phyloP scores from a whole-genome alignment of 768 basidiomycete species.

The Pisolithus orientalis region DNA sequence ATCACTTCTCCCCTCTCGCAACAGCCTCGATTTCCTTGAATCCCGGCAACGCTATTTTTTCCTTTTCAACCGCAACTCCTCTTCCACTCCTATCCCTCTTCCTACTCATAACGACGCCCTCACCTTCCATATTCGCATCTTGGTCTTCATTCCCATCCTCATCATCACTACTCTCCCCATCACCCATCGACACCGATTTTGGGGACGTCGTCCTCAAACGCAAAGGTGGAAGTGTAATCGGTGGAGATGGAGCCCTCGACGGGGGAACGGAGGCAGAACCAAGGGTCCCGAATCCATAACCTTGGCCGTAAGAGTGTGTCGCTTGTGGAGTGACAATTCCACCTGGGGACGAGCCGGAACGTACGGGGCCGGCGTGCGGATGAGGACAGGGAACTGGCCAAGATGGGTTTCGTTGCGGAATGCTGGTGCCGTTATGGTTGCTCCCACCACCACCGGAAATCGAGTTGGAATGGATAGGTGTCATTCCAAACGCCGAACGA shows the following conservation, averaged over 20 bases:
- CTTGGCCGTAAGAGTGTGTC: no score
- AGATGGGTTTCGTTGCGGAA: constrained; percentile 32
- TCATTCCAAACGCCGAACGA: constrained; percentile 87
- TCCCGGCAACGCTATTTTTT: constrained; percentile 49
- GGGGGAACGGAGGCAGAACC: constrained; percentile 35
- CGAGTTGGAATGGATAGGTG: constrained; percentile 50
- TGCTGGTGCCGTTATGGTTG: background rate
- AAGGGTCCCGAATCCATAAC: no score
- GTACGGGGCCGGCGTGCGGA: no score
- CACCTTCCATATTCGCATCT: no score
- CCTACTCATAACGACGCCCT: no score
- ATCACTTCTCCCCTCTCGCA: constrained; percentile 16
- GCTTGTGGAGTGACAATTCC: constrained; percentile 1
- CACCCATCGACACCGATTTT: constrained; percentile 4
- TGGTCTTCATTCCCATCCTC: constrained; percentile 8
- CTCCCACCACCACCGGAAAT: no score
- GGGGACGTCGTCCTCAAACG: constrained; percentile 34
- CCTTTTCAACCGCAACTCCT: constrained; percentile 8
- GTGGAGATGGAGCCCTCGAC: constrained; percentile 62
- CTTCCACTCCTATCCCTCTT: constrained; percentile 5
- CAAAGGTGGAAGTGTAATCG: constrained; percentile 66
- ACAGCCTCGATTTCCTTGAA: constrained; percentile 64
- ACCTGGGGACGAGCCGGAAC: background rate
- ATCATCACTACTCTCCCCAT: constrained; percentile 14
- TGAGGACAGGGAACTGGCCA: constrained; percentile 24